Base-by-base conservation (phyloP, 2,329 filamentous ascomycete genomes). In the Hyphodiscus sp. region DNA sequence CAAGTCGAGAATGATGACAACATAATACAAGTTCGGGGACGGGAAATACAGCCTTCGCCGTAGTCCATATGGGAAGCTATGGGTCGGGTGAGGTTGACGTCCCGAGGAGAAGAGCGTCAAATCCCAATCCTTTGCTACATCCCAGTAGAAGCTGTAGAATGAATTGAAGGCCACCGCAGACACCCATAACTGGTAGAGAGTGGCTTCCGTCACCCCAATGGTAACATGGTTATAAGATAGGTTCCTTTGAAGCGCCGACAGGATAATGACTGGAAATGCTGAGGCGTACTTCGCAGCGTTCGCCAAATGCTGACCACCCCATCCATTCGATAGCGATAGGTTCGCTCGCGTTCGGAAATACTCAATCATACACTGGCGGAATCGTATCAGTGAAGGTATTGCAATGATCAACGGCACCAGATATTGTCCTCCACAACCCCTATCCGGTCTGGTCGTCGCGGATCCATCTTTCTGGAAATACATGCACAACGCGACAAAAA, bases 131-230 rank as follows among this genome's bases (percentile, higher is more conserved):
- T 91, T 94, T 52, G 89, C 80, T 29, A 97, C 84, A 65, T 99
- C 94, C 94, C 94, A 99, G 76, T 94, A 99, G 74, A 97, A 97
- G n/a, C 87, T 91, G 73, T 96, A 99, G 45, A 87, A 76, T 15
- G 89, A 95, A 70, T 99, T 96, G 63, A 94, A 67, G 33, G 90
- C 74, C 29, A 89, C 87, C 44, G 86, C 86, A 38, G 79, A 71
- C 29, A 95, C 74, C 85, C 89, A 94, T 47, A 74, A 73, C 42
- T 74, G 74, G 68, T 81, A 79, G 53, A 81, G 66, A 0, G 68
- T 64, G 2, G 73, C 68, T 57, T 71, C 70, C 5, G 73, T 70
- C 3, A 70, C 63, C 10, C 63, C 68, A 20, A 68, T 70, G 38
- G 68, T 67, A 15, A 61, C 57, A 26, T 66, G 60, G 33, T 70